These are phyloP conservation scores for Eucalyptus camaldulensis DNA, from an alignment of 345 rosid genomes.

Conservation along the genomic window DNA sequence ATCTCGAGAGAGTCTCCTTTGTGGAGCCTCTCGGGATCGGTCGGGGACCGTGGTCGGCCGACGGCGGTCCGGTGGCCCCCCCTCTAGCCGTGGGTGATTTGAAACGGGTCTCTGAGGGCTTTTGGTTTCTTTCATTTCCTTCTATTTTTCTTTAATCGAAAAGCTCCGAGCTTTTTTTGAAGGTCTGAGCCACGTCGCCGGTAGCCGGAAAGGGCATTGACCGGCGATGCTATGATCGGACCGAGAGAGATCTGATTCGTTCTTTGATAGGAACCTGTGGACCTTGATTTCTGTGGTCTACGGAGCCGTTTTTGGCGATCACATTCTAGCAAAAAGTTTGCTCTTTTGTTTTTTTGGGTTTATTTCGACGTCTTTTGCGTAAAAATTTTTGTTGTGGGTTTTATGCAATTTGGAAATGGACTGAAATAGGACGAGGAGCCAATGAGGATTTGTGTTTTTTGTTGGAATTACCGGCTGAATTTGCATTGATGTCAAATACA, in stretches of 20 bases:
- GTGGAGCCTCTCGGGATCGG: neutral
- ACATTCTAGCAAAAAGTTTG: neutral
- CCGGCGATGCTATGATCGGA: conserved; percentile 52
- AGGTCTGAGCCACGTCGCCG: conserved; percentile 53
- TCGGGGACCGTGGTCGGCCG: neutral
- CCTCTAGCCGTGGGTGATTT: conserved; percentile 31
- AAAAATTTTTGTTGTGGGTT: neutral
- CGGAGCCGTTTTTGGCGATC: conserved; percentile 60
- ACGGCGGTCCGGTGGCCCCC: neutral
- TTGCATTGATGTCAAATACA: conserved; percentile 21
- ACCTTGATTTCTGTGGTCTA: conserved; percentile 7
- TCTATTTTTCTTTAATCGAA: neutral
- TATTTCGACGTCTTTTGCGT: neutral
- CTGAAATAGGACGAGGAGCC: conserved; percentile 6
- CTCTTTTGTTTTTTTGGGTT: neutral
- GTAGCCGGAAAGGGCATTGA: conserved; percentile 29
- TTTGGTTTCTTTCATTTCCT: neutral
- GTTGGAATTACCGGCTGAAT: conserved; percentile 94
- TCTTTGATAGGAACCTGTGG: conserved; percentile 59
- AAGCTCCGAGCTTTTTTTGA: neutral
- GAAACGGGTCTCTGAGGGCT: conserved; percentile 53
- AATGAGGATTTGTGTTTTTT: conserved; percentile 19
- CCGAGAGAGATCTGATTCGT: conserved; percentile 35
- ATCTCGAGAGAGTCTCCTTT: neutral
- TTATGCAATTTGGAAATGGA: neutral